Evolutionary conservation across 257 asterid genomes (phyloP).

Genomic region (Cruciata laevipes): DNA sequence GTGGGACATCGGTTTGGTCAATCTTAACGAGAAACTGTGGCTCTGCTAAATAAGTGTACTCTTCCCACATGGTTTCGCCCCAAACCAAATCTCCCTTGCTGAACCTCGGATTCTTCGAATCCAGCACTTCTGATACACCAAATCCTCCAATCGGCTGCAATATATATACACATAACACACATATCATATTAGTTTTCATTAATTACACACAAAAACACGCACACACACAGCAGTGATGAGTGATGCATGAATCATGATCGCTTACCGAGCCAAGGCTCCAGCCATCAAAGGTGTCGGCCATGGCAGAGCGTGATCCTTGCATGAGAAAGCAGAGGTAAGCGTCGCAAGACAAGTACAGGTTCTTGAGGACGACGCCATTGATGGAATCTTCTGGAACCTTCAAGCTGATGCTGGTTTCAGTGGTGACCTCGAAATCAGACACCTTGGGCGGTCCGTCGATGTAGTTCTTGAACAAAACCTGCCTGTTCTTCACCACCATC

Average conservation of each 20-base stretch:
- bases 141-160: conserved; percentile 19
- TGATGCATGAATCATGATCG: not conserved
- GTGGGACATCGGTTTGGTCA: conserved; percentile 24
- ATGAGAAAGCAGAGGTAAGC: not conserved
- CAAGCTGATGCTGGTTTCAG: not conserved
- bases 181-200: no score
- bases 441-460: conserved; percentile 4
- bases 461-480: not conserved
- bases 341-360: conserved; percentile 8
- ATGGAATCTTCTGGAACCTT: conserved; percentile 6
- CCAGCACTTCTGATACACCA: conserved; percentile 27
- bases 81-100: conserved; percentile 19
- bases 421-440: conserved; percentile 7
- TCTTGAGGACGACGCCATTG: conserved; percentile 7
- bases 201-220: no score
- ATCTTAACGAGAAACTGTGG: conserved; percentile 11
- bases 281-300: no score
- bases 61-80: conserved; percentile 20
- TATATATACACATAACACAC: no score
- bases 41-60: conserved; percentile 11
- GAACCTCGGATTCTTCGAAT: conserved; percentile 23
- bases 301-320: not conserved
- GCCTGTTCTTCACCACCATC: not conserved
- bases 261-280: conserved; percentile 14
- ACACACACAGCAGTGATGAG: not conserved